Conservation (phyloP, 352 stramenopile genomes). For the Phytophthora pisi region DNA sequence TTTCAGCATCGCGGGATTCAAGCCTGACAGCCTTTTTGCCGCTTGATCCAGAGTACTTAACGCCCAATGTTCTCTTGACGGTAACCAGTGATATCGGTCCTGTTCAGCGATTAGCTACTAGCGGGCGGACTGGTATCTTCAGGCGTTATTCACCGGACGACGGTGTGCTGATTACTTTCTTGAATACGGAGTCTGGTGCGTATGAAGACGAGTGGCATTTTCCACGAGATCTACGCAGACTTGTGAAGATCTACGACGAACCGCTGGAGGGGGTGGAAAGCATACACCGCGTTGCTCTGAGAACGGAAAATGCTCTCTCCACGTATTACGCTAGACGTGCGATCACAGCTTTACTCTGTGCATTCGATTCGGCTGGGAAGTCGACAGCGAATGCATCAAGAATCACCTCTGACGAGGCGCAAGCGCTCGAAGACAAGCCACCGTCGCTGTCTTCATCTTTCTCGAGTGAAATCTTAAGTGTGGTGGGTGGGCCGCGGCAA, state of each 20-base stretch:
- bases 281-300: constrained; percentile 77
- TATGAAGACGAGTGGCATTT: constrained; percentile 87
- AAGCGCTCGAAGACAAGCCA: constrained; percentile 27
- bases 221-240: constrained; percentile 74
- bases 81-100: constrained; percentile 74
- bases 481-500: constrained; percentile 69
- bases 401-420: background rate
- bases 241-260: constrained; percentile 86
- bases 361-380: constrained; percentile 22
- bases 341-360: constrained; percentile 37
- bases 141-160: constrained; percentile 57
- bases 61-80: constrained; percentile 77
- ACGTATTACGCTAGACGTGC: constrained; percentile 83
- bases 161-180: constrained; percentile 79
- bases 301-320: constrained; percentile 81
- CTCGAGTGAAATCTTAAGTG: constrained; percentile 46
- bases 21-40: constrained; percentile 56
- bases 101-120: constrained; percentile 67
- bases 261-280: constrained; percentile 63
- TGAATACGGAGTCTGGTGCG: constrained; percentile 86
- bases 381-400: background rate
- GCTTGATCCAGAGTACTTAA: constrained; percentile 76
- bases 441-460: constrained; percentile 15
- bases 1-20: constrained; percentile 18
- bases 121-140: constrained; percentile 74